These are phyloP conservation scores for Nitzschia palea DNA, from an alignment of 108 stramenopile species.

Conservation along the genomic window DNA sequence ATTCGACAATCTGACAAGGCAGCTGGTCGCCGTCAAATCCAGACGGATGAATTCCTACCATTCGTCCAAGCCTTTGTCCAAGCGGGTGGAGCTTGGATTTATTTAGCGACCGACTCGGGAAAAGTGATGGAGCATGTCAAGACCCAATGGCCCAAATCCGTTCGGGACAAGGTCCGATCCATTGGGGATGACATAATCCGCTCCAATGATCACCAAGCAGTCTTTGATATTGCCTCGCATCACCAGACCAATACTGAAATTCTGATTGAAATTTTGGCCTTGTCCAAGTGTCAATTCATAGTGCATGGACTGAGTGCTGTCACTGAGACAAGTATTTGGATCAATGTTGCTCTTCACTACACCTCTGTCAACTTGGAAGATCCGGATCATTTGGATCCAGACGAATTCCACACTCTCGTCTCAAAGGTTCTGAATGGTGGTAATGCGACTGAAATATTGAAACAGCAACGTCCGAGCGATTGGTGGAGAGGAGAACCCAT, in stretches of 20 bases:
- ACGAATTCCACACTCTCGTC: conserved; percentile 33
- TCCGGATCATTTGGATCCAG: conserved; percentile 18
- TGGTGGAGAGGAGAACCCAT: conserved; percentile 39
- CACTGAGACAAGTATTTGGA: conserved; percentile 51
- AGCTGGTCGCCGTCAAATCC: conserved; percentile 40
- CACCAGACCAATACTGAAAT: conserved; percentile 55
- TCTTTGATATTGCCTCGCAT: conserved; percentile 51
- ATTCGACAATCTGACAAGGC: conserved; percentile 76
- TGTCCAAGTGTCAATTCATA: conserved; percentile 53
- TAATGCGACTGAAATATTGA: conserved; percentile 22
- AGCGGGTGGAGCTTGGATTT: conserved; percentile 48
- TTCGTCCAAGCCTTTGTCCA: conserved; percentile 41
- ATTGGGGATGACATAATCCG: conserved; percentile 40
- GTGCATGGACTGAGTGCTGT: conserved; percentile 59
- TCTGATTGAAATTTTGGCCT: conserved; percentile 47
- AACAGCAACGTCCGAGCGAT: conserved; percentile 7
- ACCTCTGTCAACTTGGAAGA: conserved; percentile 56
- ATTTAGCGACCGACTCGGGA: conserved; percentile 57
- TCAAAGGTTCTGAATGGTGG: conserved; percentile 32
- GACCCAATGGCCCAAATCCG: conserved; percentile 36
- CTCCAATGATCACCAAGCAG: conserved; percentile 36
- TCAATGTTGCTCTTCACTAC: conserved; percentile 44
- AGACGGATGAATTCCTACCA: conserved; percentile 45
- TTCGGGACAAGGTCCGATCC: conserved; percentile 33
- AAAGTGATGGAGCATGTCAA: conserved; percentile 43